Base-by-base conservation (phyloP, 345 rosid species). In the Diplotaxis tenuifolia region DNA sequence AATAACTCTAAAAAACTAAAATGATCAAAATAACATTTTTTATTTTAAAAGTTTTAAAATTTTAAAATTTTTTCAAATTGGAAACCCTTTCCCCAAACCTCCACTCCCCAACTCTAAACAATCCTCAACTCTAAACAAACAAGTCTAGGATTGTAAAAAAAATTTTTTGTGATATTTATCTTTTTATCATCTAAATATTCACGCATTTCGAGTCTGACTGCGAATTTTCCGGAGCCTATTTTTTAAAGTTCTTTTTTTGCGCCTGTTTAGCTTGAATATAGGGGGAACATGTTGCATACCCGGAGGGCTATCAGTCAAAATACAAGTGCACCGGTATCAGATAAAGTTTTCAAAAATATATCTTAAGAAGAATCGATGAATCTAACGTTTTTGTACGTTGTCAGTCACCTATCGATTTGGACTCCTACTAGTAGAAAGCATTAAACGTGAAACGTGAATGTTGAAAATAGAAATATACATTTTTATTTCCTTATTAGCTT, bases 151-250 rank as follows among this genome's bases (percentile, higher is more conserved):
- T n/a, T n/a, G n/a, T n/a, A n/a, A n/a, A n/a, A n/a, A n/a, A n/a
- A n/a, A n/a, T n/a, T n/a, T n/a, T n/a, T n/a, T n/a, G n/a, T n/a
- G n/a, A n/a, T n/a, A n/a, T n/a, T n/a, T n/a, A n/a, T n/a, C n/a
- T n/a, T n/a, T n/a, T n/a, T n/a, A n/a, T n/a, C n/a, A n/a, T n/a
- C 38, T 38, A 58, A 58, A 38, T 57, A 58, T 10, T 58, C 40
- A 29, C 40, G 63, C 19, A 15, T 34, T 20, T 58, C 14, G 22
- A 28, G 40, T 29, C 31, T 31, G 71, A 52, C 12, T 53, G 15
- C 8, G 61, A 67, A 19, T 67, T 11, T 50, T 66, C 70, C 29
- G 22, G 70, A 19, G 9, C 27, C 6, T 7, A 3, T 25, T 25
- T 6, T 65, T 9, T 5, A 15, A 2, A 0, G 1, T 0, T 47